Base-by-base conservation (phyloP, 352 stramenopile genomes). In the Phytophthora nicotianae region DNA sequence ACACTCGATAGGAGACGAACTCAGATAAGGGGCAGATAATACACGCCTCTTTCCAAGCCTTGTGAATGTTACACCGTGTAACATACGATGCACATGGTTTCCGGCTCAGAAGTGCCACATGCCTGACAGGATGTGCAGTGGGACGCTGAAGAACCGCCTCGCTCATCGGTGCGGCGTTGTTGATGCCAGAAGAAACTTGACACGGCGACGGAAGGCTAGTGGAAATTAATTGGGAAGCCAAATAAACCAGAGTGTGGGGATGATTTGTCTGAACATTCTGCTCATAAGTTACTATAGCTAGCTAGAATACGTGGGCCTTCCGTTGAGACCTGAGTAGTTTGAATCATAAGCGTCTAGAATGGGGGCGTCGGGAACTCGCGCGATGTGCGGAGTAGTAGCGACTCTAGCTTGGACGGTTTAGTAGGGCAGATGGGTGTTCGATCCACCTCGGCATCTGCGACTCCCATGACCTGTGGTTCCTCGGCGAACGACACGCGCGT, bases 321-420 rank as follows among this genome's bases (percentile, higher is more conserved):
- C 65, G 9, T 61, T 55, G 42, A 64, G 50, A 62, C 59, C 52
- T 52, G 27, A 26, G 48, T 50, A 53, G 29, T 45, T n/a, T 64
- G 56, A 60, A 59, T 70, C 27, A 70, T 29, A n/a, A 11, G 33
- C 17, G 38, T 74, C 65, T 86, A 93, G 53, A 93, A 89, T 37
- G 68, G 66, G 13, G 86, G 86, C 49, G 82, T 88, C 2, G 86
- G 86, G 61, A 95, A 95, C 68, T 91, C 83, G 29, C 86, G 82
- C 48, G 86, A 92, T 35, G 86, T 93, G 64, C 86, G 86, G 50
- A 95, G 68, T 47, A 95, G 62, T 50, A 95, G 53, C 50, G 86
- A 92, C 75, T 95, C 86, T 47, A 95, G 81, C 63, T 90, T 89
- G 43, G 83, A 92, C 17, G 83, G 83, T 46, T 89, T 88, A 8